These are phyloP conservation scores for Epipyxis sp. DNA, from an alignment of 108 stramenopile species.

Conservation along the genomic window DNA sequence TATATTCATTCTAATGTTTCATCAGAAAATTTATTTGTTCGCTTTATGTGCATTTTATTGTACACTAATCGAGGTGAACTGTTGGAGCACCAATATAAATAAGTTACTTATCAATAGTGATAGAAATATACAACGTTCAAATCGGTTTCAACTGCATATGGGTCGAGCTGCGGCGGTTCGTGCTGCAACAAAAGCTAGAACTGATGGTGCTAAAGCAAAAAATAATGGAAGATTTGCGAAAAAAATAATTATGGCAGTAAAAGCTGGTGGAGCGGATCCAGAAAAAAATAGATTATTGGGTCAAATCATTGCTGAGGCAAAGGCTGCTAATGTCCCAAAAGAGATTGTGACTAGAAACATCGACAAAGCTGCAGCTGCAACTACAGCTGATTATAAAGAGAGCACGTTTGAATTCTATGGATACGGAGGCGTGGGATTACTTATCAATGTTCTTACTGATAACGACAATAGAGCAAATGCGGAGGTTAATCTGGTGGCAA, in stretches of 20 bases:
- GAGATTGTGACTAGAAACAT: slow-evolving; percentile 79
- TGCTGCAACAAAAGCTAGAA: slow-evolving; percentile 75
- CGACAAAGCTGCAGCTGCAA: slow-evolving; percentile 73
- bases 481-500: slow-evolving; percentile 68
- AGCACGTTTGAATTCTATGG: slow-evolving; percentile 74
- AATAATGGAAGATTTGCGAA: slow-evolving; percentile 74
- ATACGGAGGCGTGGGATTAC: slow-evolving; percentile 62
- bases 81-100: no score
- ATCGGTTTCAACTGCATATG: no score
- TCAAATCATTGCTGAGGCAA: slow-evolving; percentile 74
- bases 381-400: slow-evolving; percentile 71
- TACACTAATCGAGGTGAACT: no score
- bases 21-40: no score
- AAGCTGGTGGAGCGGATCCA: slow-evolving; percentile 74
- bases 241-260: slow-evolving; percentile 82
- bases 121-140: no score
- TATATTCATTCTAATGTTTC: no score
- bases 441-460: slow-evolving; percentile 77
- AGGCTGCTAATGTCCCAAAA: slow-evolving; percentile 61
- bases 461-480: slow-evolving; percentile 75
- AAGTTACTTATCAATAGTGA: no score
- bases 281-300: slow-evolving; percentile 66
- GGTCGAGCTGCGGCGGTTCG: slow-evolving; percentile 83
- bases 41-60: no score
- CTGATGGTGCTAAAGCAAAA: slow-evolving; percentile 80